Conservation (phyloP, 169 alveolate species). For the Eimeria falciformis region DNA sequence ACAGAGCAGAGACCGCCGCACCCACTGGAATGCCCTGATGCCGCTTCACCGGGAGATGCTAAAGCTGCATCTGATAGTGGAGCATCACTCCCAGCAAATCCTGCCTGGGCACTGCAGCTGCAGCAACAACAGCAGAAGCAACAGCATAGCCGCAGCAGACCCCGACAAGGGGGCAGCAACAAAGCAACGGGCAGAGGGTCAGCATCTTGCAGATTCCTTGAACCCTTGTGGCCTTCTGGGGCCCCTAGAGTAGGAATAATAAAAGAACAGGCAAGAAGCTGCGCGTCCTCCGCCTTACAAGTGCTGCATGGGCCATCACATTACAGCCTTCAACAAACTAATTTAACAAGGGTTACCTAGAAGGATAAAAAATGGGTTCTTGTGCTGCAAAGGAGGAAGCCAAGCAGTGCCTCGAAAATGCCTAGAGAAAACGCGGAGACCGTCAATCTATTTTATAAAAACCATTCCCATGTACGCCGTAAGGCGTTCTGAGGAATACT, state of each 20-base stretch:
- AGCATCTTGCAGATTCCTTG: slow-evolving; percentile 33
- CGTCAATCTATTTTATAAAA: no score
- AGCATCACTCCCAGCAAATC: background rate
- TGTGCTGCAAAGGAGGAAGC: no score
- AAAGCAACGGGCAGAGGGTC: slow-evolving; percentile 60
- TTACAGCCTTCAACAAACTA: no score
- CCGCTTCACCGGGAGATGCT: background rate
- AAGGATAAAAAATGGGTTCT: no score
- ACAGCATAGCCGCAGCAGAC: slow-evolving; percentile 41
- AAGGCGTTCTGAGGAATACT: no score
- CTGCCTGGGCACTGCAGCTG: slow-evolving; percentile 38
- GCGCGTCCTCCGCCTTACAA: slow-evolving; percentile 69
- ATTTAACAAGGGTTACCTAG: no score
- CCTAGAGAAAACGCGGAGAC: no score
- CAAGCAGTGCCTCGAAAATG: no score
- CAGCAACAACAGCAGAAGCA: slow-evolving; percentile 73
- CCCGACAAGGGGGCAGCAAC: slow-evolving; percentile 59
- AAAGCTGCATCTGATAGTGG: background rate
- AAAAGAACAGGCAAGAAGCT: slow-evolving; percentile 55
- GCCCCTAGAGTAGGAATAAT: slow-evolving; percentile 24
- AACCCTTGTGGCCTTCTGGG: background rate
- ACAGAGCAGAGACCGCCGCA: slow-evolving; percentile 71
- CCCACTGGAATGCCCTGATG: background rate
- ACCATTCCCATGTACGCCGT: no score
- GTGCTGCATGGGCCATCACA: slow-evolving; percentile 10